Conservation (phyloP, 129 eudicot species). For the Flaveria robusta region DNA sequence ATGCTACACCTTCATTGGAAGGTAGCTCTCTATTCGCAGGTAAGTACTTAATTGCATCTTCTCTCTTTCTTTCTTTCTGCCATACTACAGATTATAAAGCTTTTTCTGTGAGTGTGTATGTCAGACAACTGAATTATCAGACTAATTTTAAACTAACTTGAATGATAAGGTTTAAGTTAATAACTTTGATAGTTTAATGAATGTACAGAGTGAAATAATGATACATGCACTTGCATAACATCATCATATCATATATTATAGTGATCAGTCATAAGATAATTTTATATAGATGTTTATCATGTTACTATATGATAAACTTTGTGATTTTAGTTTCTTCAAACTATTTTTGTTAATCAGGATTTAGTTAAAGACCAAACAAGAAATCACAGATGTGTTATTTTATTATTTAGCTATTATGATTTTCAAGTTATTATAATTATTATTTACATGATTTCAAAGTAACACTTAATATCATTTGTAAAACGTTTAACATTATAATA, state of each 20-base stretch:
- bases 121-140: neutral
- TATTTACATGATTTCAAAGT: too few species aligned
- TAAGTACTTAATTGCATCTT: conserved; percentile 13
- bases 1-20: conserved; percentile 34
- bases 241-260: neutral
- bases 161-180: neutral
- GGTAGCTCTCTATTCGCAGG: conserved; percentile 22
- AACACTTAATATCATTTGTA: too few species aligned
- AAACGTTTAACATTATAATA: too few species aligned
- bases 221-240: neutral
- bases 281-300: neutral
- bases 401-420: too few species aligned
- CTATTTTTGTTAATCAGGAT: too few species aligned
- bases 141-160: neutral
- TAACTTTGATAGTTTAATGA: neutral
- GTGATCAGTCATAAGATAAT: neutral
- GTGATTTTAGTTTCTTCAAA: too few species aligned
- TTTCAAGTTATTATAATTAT: too few species aligned
- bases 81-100: conserved; percentile 11
- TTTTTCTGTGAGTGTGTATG: conserved; percentile 16
- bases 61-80: conserved; percentile 22
- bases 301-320: neutral
- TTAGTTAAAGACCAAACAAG: too few species aligned
- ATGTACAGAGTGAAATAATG: neutral
- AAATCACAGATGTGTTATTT: too few species aligned